Evolutionary conservation across 164 flowering plant genomes (phyloP).

Genomic region (Akebia trifoliata): DNA sequence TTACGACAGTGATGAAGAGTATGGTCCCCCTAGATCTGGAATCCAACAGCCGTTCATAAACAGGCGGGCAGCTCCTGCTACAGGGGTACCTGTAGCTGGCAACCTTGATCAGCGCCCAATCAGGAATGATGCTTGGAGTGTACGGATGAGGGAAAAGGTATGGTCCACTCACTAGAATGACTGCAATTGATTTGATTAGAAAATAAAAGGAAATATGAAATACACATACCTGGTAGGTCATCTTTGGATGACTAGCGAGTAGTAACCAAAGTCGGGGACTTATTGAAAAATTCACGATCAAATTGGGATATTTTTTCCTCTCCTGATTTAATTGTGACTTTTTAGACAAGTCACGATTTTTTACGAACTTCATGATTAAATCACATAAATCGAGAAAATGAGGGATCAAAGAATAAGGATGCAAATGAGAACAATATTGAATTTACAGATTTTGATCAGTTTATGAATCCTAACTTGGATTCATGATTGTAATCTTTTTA

Average conservation of each 20-base stretch:
- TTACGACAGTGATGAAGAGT: constrained; percentile 87
- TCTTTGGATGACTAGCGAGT: not conserved
- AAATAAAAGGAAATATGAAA: not conserved
- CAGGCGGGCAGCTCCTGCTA: constrained; percentile 48
- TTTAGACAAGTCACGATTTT: no score
- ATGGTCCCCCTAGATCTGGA: constrained; percentile 49
- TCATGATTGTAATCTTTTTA: no score
- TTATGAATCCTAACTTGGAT: no score
- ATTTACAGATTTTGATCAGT: no score
- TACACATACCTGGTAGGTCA: not conserved
- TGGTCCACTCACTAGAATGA: not conserved
- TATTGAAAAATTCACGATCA: no score
- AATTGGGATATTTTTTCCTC: no score
- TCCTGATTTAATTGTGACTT: no score
- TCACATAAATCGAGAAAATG: no score
- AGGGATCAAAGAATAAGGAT: no score
- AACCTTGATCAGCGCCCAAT: constrained; percentile 59
- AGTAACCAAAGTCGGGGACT: not conserved
- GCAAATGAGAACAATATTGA: no score
- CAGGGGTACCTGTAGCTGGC: constrained; percentile 65
- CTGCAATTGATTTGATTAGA: not conserved
- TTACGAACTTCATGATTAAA: no score
- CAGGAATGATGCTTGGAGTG: constrained; percentile 91
- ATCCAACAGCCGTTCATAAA: constrained; percentile 61
- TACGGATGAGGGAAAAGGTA: constrained; percentile 92